A percentile compares a stretch with the other conserved stretches of the same genome.
Conservation (phyloP, 768 basidiomycete genomes). For the Auricularia heimuer region DNA sequence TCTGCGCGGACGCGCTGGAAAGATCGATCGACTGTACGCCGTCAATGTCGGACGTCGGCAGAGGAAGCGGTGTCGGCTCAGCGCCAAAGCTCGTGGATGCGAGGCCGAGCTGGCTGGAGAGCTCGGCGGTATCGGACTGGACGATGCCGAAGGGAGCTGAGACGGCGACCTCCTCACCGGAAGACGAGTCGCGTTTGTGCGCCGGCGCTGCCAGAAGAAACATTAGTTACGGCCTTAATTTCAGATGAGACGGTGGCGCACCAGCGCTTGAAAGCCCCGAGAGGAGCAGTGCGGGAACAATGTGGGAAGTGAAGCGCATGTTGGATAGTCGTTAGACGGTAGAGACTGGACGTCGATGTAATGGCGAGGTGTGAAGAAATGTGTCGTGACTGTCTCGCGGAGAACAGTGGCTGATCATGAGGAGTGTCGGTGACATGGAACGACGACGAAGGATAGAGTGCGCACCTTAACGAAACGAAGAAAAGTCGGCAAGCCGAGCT, state of each 20-base stretch:
- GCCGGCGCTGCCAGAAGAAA: slow-evolving; percentile 1
- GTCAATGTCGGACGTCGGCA: not conserved
- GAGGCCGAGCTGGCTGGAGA: slow-evolving; percentile 18
- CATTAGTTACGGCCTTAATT: too few relatives aligned
- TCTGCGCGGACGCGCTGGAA: too few relatives aligned
- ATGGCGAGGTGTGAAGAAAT: not conserved
- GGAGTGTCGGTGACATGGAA: not conserved
- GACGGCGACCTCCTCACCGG: slow-evolving; percentile 27
- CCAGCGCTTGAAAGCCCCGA: not conserved
- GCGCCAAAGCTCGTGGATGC: slow-evolving; percentile 2
- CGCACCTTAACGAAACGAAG: not conserved
- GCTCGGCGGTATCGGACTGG: slow-evolving; percentile 31
- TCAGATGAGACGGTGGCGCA: not conserved
- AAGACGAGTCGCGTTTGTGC: slow-evolving; percentile 5
- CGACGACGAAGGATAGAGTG: not conserved
- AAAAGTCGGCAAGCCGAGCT: not conserved
- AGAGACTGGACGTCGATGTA: not conserved
- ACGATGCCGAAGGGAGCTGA: slow-evolving; percentile 39
- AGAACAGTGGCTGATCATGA: not conserved
- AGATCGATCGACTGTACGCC: not conserved
- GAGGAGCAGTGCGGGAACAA: not conserved
- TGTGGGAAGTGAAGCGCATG: not conserved
- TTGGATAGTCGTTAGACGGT: not conserved
- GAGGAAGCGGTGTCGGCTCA: not conserved
- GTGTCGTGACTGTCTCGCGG: not conserved